Conservation (phyloP, 345 rosid species). For the Laguncularia racemosa region DNA sequence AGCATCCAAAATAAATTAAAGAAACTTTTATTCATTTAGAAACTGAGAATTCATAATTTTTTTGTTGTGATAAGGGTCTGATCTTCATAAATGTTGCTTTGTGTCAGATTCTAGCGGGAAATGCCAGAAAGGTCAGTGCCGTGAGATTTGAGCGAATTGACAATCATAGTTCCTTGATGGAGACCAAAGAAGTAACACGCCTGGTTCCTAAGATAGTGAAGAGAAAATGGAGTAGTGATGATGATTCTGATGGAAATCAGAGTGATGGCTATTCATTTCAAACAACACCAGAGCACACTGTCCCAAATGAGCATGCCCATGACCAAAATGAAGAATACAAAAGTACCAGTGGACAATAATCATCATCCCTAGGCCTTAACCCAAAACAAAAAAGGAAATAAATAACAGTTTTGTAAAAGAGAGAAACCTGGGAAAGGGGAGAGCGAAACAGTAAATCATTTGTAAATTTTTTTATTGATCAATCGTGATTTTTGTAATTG, state of each 20-base stretch:
- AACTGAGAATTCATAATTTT: background rate
- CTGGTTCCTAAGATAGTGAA: slow-evolving; percentile 68
- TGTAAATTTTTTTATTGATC: no score
- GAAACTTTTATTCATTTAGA: background rate
- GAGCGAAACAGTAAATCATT: no score
- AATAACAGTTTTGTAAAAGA: no score
- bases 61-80: background rate
- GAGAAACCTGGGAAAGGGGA: no score
- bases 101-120: slow-evolving; percentile 81
- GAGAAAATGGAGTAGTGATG: slow-evolving; percentile 72
- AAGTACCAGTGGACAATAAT: no score
- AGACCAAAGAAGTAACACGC: slow-evolving; percentile 59
- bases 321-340: slow-evolving; percentile 36
- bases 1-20: background rate
- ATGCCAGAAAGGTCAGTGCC: slow-evolving; percentile 94
- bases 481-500: no score
- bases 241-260: slow-evolving; percentile 21
- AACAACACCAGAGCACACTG: slow-evolving; percentile 26
- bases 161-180: slow-evolving; percentile 36
- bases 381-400: no score
- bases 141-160: slow-evolving; percentile 73
- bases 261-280: slow-evolving; percentile 26
- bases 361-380: no score
- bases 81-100: slow-evolving; percentile 3
- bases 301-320: slow-evolving; percentile 37